phyloP scores from a whole-genome alignment of 768 basidiomycete genomes.

The Tylopilus felleus region DNA sequence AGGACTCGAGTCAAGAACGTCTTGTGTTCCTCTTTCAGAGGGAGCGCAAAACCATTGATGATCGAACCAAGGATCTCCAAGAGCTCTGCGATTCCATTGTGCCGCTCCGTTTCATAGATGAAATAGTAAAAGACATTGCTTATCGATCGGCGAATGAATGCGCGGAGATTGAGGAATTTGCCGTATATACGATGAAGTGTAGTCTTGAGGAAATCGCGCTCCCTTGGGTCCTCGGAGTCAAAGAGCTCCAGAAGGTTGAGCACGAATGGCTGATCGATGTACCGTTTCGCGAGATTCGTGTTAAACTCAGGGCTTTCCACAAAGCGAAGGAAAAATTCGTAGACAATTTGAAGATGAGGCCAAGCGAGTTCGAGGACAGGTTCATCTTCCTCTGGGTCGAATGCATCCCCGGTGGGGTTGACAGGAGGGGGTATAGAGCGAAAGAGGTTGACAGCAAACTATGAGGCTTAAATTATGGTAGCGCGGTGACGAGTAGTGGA shows the following conservation, averaged over 20 bases:
- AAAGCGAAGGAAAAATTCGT: conserved; percentile 99
- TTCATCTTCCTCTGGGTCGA: conserved; percentile 99
- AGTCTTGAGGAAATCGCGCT: conserved; percentile 99
- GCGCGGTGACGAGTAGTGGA: not conserved
- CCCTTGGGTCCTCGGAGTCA: conserved; percentile 97
- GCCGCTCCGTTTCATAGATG: conserved; percentile 96
- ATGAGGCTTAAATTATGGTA: conserved; percentile 12
- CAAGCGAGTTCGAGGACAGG: conserved; percentile 98
- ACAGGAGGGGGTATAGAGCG: conserved; percentile 99
- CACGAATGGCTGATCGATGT: conserved; percentile 95
- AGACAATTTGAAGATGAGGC: conserved; percentile 99
- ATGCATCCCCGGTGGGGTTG: conserved; percentile 96
- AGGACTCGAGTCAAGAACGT: conserved; percentile 92
- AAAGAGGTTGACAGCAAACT: conserved; percentile 99
- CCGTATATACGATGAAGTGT: conserved; percentile 99
- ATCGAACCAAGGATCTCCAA: conserved; percentile 98
- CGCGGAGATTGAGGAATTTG: conserved; percentile 97
- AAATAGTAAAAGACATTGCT: conserved; percentile 99
- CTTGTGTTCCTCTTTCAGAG: conserved; percentile 99
- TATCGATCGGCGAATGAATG: conserved; percentile 98
- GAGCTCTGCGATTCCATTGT: conserved; percentile 98
- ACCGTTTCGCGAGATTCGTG: conserved; percentile 95
- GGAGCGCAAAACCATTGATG: conserved; percentile 98
- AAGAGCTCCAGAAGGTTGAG: conserved; percentile 96
- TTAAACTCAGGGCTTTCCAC: conserved; percentile 98